A percentile compares a stretch with the other conserved stretches of the same genome.
These are phyloP conservation scores for Pythium brassicae DNA, from an alignment of 352 stramenopile genomes.

Conservation along the genomic window DNA sequence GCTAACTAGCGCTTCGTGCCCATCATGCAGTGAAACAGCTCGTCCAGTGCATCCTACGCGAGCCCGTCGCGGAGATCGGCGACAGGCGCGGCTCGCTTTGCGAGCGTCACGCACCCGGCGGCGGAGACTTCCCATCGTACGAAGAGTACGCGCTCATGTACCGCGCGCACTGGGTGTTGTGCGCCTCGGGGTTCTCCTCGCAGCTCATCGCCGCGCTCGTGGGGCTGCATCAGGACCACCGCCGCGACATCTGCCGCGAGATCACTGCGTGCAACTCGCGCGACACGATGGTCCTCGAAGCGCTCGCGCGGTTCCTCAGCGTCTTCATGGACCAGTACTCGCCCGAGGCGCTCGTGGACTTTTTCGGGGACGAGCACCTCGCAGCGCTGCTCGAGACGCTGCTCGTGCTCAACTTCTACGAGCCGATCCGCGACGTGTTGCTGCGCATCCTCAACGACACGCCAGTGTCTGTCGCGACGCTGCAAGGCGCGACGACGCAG, in stretches of 20 bases:
- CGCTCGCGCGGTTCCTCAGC: conserved; percentile 49
- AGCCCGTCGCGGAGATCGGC: conserved; percentile 25
- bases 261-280: conserved; percentile 43
- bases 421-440: conserved; percentile 57
- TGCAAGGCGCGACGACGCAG: conserved; percentile 27
- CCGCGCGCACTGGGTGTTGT: conserved; percentile 61
- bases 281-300: conserved; percentile 64
- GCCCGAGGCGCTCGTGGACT: conserved; percentile 35
- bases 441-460: conserved; percentile 55
- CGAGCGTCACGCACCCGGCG: conserved; percentile 8
- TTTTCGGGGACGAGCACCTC: conserved; percentile 38
- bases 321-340: conserved; percentile 74
- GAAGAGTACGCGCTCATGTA: conserved; percentile 58
- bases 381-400: conserved; percentile 49
- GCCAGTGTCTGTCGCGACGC: conserved; percentile 2
- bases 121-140: conserved; percentile 44
- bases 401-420: conserved; percentile 57
- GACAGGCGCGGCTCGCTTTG: conserved; percentile 9
- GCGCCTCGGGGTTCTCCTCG: conserved; percentile 47
- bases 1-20: too few species aligned
- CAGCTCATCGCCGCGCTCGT: conserved; percentile 62
- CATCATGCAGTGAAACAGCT: conserved; percentile 31
- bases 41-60: conserved; percentile 44
- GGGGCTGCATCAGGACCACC: conserved; percentile 26
- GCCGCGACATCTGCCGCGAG: conserved; percentile 23